Evolutionary conservation across 306 rosid species (phyloP), one percentile per base, ranked within the genome.

Genomic region (Gastrolobium bilobum): DNA sequence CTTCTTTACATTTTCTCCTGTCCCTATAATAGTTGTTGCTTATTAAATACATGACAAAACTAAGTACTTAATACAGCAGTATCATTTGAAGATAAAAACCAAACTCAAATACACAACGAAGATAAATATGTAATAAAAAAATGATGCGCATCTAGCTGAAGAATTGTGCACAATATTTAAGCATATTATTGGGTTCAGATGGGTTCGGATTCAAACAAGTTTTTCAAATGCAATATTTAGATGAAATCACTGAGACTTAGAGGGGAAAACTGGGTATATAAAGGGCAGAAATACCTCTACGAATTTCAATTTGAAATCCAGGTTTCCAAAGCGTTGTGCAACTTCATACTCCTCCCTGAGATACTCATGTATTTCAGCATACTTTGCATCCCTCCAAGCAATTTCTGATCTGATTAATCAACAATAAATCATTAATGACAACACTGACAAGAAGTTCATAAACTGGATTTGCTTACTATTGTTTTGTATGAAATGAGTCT

Each of bases 301-400:
- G 37, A 93, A 91, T 78, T 93, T 93, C 86, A 93, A 86, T 87
- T 93, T 93, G 88, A 80, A 90, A 87, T 93, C 98, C 64, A 93
- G 87, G 89, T 93, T 93, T 71, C 95, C 98, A 73, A 91, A 93
- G 65, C 98, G 97, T 33, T 93, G 98, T n/a, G 97, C 89, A 40
- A 93, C 98, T 76, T 93, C 97, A 65, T 91, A 91, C 86, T 93
- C 98, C 77, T 93, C 98, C 71, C 97, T 78, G 2, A 91, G 93
- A 79, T 93, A 93, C 71, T 93, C 98, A 29, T 91, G 71, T 86
- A 93, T 93, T 85, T 91, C 87, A 71, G 98, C 98, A 77, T 93
- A 93, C 73, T 91, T 93, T 10, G 98, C 98, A 86, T 93, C 98
- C 83, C 98, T 87, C 98, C 98, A 93, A 76, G 98, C 98, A 80